These are phyloP conservation scores for Kodamaea hsintzibuensis DNA, from an alignment of 805 yeast genomes.

Conservation along the genomic window DNA sequence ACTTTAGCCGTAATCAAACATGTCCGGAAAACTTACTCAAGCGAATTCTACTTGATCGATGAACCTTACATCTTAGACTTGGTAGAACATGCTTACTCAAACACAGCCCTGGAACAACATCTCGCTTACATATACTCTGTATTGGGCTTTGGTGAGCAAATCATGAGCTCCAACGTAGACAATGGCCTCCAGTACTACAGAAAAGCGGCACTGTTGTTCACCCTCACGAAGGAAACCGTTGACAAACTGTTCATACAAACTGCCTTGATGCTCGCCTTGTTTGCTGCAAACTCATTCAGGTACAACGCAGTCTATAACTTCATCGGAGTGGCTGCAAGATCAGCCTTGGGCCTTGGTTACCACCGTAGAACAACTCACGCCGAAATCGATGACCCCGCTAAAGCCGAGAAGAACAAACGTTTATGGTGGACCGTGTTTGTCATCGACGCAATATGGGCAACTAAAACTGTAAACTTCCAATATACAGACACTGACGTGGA, in stretches of 20 bases:
- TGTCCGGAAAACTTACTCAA: conserved; percentile 24
- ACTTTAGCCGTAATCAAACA: conserved; percentile 2
- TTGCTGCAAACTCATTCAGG: conserved; percentile 37
- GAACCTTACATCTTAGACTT: conserved; percentile 8
- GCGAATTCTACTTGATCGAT: conserved; percentile 39
- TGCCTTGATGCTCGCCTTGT: conserved; percentile 35
- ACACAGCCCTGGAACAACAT: conserved; percentile 21
- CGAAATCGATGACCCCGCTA: conserved; percentile 16
- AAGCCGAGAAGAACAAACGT: conserved; percentile 35
- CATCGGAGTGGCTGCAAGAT: conserved; percentile 40
- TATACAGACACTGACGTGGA: conserved; percentile 46
- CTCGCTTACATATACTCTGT: conserved; percentile 29
- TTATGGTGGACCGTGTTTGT: conserved; percentile 46
- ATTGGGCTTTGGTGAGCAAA: conserved; percentile 42
- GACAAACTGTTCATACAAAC: conserved; percentile 36
- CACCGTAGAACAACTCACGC: conserved; percentile 25
- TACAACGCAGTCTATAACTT: conserved; percentile 40
- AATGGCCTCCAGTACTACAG: conserved; percentile 39
- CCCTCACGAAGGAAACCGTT: conserved; percentile 32
- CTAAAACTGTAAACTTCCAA: conserved; percentile 41
- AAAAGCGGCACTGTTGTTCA: conserved; percentile 33
- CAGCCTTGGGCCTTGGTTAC: conserved; percentile 38
- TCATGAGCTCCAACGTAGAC: conserved; percentile 13
- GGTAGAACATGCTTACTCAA: conserved; percentile 4
- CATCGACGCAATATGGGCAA: conserved; percentile 41